Percentiles rank a stretch among this genome's conserved stretches.
Evolutionary conservation across 352 stramenopile genomes (phyloP).

Genomic region (Phytophthora pini): DNA sequence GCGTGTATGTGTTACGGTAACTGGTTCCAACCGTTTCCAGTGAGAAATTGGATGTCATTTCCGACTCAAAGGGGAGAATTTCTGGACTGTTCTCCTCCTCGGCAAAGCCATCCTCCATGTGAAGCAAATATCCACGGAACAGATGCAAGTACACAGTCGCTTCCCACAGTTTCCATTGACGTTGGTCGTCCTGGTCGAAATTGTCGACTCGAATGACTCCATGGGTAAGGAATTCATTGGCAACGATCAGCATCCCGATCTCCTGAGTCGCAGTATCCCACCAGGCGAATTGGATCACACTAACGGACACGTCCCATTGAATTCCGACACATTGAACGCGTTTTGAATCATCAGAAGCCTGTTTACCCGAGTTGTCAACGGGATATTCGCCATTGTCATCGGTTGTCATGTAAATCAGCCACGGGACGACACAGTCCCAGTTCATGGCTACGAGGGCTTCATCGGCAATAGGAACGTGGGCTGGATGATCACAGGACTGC

Average conservation of each 20-base stretch:
- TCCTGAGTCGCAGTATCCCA: slow-evolving; percentile 73
- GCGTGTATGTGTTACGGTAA: slow-evolving; percentile 49
- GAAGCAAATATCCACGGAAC: slow-evolving; percentile 63
- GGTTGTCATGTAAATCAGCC: slow-evolving; percentile 58
- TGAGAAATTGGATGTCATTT: slow-evolving; percentile 61
- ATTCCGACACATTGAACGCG: slow-evolving; percentile 48
- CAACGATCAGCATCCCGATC: slow-evolving; percentile 51
- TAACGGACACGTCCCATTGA: slow-evolving; percentile 73
- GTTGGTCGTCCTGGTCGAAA: not conserved
- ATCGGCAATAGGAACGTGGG: slow-evolving; percentile 46
- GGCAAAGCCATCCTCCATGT: slow-evolving; percentile 21
- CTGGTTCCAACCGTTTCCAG: slow-evolving; percentile 67
- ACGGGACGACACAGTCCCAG: slow-evolving; percentile 77
- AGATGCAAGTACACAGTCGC: slow-evolving; percentile 67
- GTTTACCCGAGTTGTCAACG: not conserved
- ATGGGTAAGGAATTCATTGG: slow-evolving; percentile 65
- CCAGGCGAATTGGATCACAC: slow-evolving; percentile 64
- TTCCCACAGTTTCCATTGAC: slow-evolving; percentile 57
- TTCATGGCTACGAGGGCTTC: slow-evolving; percentile 65
- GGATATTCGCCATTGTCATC: slow-evolving; percentile 44
- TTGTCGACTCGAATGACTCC: slow-evolving; percentile 30
- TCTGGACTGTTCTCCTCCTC: slow-evolving; percentile 10
- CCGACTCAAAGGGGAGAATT: slow-evolving; percentile 40
- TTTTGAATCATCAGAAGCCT: slow-evolving; percentile 4
- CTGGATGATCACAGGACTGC: slow-evolving; percentile 8